Evolutionary conservation across 2,329 filamentous ascomycete species (phyloP), one percentile per base, ranked within the genome.

Genomic region (Aspergillus alliaceus): DNA sequence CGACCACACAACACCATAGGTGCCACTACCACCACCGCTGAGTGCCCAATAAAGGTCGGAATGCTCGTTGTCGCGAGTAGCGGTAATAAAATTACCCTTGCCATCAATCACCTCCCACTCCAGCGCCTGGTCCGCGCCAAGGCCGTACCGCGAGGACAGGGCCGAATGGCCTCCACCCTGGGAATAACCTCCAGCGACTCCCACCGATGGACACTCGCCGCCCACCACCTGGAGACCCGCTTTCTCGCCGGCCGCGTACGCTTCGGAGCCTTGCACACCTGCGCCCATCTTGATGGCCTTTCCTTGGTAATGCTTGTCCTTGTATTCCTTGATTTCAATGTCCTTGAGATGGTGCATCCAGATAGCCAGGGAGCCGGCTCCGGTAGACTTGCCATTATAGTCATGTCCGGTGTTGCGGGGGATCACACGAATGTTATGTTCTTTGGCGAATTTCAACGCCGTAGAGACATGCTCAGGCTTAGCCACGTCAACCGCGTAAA

Each of bases 11-110:
- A 87, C 75, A 2, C 77, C 85, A 61, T 82, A 88, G 29, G 79
- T 86, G 15, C 84, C 83, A 9, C 79, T 82, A 2, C 85, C 85
- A 0, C 86, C 84, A 3, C 85, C 85, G 40, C 77, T 76, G 1
- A 87, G 70, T 1, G 85, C 86, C 85, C 84, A 89, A 72, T 84
- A 87, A 0, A 88, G 72, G 56, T 87, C 84, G 0, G 72, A 52
- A 61, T 87, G 82, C 25, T 59, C 18, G 35, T 79, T 59, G 0
- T 64, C 66, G 0, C 73, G 75, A 4, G 75, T 80, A 0, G 83
- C 84, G 2, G 69, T 79, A 1, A 86, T 59, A n/a, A 80, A 64
- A 15, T 76, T 57, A 2, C 85, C 84, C 15, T 68, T 66, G 0
- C 77, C 80, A 7, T 80, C 82, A n/a, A 88, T 76, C 1, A 86